Base-by-base conservation (phyloP, 345 rosid genomes). In the Populus tremula region DNA sequence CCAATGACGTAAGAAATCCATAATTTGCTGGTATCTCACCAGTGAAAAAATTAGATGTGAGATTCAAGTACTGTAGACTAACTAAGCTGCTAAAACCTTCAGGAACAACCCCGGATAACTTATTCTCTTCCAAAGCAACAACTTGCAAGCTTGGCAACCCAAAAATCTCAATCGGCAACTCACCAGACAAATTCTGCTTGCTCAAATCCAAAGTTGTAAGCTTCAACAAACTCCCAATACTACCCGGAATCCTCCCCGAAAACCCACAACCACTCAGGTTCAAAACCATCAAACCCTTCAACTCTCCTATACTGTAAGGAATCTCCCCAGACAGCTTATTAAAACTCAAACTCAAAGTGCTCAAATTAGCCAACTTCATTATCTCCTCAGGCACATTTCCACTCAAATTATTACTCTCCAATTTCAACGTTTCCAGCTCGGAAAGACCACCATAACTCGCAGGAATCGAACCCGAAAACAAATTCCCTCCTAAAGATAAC, bases 1-100 rank as follows among this genome's bases (percentile, higher is more conserved):
- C 87, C 77, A 93, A 72, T 18, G 94, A 85, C 79, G 81, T 83
- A 18, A 96, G 91, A 85, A 89, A 93, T 39, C 97, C 94, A 49
- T 89, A 91, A 27, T 97, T 91, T 17, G 80, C 71, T 0, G 97
- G 97, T 59, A 93, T 87, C 69, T 85, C 82, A 76, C 99, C 96
- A 0, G 90, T 83, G 71, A 93, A 89, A 6, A 80, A 81, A 82
- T 96, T 96, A 72, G 84, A 86, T 70, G 90, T 91, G 41, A 96
- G 92, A 82, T 93, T 93, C 76, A 92, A 78, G 77, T 87, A 87
- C 66, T 77, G 86, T 83, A 93, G 81, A 82, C 91, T 85, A 87
- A 82, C 82, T 84, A 96, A 88, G 80, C 97, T 96, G 83, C 98
- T 92, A 70, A 96, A 87, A 21, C 98, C 98, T 87, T 92, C 98